Percentiles rank a stretch among this genome's conserved stretches.
phyloP scores from a whole-genome alignment of 768 basidiomycete species.

The Lenzites betulinus region DNA sequence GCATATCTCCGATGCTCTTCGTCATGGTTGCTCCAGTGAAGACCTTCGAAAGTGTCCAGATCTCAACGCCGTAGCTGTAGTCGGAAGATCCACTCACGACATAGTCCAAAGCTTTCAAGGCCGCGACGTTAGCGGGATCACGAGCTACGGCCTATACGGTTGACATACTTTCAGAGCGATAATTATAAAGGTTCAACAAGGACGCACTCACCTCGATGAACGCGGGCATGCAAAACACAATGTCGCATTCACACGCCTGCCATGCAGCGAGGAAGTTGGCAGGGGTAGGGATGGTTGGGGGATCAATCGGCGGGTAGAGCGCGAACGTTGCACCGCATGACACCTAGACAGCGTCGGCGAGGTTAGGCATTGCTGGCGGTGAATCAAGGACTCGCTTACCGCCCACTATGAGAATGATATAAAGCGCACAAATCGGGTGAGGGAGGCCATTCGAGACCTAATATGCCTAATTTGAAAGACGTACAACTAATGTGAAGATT shows the following conservation, averaged over 20 bases:
- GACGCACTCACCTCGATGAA: conserved; percentile 21
- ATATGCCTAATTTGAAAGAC: no score
- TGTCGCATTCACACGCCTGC: conserved; percentile 7
- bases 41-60: neutral
- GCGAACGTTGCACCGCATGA: conserved; percentile 11
- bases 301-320: conserved; percentile 6
- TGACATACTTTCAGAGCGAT: no score
- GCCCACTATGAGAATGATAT: no score
- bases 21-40: conserved; percentile 6
- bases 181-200: no score
- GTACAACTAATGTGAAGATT: no score
- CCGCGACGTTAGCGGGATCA: neutral
- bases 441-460: no score
- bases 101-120: conserved; percentile 11
- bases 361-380: no score
- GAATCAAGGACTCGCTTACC: no score
- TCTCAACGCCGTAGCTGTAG: no score
- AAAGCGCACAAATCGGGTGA: no score
- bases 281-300: conserved; percentile 11
- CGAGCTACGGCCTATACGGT: conserved; percentile 12
- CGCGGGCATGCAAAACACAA: conserved; percentile 17
- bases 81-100: conserved; percentile 6
- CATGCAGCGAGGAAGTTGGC: conserved; percentile 12
- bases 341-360: no score
- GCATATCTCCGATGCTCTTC: conserved; percentile 1